Percentiles rank a stretch among this genome's conserved stretches.
phyloP scores from a whole-genome alignment of 2,329 filamentous ascomycete genomes.

The Ophiostoma himal-ulmi region DNA sequence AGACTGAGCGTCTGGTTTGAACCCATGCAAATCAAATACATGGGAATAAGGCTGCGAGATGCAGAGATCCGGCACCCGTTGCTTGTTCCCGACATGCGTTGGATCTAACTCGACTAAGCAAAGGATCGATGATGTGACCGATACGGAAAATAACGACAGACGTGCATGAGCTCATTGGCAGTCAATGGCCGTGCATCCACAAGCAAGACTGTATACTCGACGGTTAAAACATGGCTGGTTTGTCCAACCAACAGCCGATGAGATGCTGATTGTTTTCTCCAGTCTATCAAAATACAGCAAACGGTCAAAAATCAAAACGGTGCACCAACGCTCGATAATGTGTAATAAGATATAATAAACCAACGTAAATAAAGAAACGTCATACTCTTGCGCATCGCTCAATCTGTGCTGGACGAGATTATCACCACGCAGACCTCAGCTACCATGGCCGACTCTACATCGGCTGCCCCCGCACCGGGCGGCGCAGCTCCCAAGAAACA shows the following conservation, averaged over 20 bases:
- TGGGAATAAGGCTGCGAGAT: background rate
- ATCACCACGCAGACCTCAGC: background rate
- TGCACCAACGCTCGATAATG: background rate
- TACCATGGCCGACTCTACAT: background rate
- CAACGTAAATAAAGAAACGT: background rate
- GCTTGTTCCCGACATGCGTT: background rate
- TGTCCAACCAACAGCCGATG: background rate
- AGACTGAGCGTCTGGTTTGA: background rate
- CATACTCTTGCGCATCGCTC: background rate
- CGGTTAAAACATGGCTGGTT: background rate
- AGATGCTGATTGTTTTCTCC: background rate
- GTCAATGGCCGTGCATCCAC: background rate
- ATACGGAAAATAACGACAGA: background rate
- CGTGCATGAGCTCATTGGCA: background rate
- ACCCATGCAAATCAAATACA: background rate
- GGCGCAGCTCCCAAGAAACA: constrained; percentile 29
- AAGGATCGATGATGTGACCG: background rate
- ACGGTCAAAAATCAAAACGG: background rate
- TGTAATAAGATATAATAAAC: background rate
- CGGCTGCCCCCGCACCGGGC: background rate
- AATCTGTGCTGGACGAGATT: background rate
- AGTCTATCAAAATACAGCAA: background rate
- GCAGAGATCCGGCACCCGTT: background rate
- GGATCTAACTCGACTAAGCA: background rate
- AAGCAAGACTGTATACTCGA: background rate